Conservation (phyloP, 495 filamentous ascomycete genomes). For the Tetracladium setigerum region DNA sequence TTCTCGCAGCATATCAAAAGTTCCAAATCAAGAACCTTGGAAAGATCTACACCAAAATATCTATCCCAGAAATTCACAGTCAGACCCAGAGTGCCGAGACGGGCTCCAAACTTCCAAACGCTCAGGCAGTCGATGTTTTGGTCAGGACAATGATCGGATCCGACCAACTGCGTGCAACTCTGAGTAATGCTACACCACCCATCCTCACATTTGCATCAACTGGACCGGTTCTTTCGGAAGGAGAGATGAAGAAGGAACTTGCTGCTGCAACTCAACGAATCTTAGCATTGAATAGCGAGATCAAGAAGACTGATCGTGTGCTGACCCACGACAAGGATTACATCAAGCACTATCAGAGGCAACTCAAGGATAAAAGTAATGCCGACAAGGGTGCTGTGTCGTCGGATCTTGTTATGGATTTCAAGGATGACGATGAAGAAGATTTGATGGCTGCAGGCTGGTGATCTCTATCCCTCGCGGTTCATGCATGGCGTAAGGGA, state of each 20-base stretch:
- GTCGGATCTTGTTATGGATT: conserved; percentile 16
- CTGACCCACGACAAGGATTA: conserved; percentile 55
- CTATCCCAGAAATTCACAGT: conserved; percentile 41
- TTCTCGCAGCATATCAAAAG: conserved; percentile 38
- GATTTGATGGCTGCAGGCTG: conserved; percentile 49
- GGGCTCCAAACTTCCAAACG: conserved; percentile 39
- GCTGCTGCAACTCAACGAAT: conserved; percentile 33
- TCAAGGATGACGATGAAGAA: conserved; percentile 49
- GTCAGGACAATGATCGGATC: conserved; percentile 49
- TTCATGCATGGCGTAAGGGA: no score
- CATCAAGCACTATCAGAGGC: conserved; percentile 38
- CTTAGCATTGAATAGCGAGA: conserved; percentile 30
- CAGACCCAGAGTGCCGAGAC: conserved; percentile 41
- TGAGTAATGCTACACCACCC: conserved; percentile 33
- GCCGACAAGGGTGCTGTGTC: conserved; percentile 20
- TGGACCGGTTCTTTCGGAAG: conserved; percentile 34
- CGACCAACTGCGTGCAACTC: conserved; percentile 45
- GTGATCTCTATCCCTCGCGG: no score
- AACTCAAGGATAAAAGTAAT: conserved; percentile 19
- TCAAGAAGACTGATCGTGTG: conserved; percentile 43
- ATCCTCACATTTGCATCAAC: conserved; percentile 32
- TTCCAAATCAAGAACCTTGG: conserved; percentile 38
- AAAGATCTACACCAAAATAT: conserved; percentile 41
- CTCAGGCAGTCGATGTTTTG: conserved; percentile 35
- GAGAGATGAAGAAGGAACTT: conserved; percentile 36